Conservation (phyloP, 345 rosid species). For the Dipteronia sinensis region DNA sequence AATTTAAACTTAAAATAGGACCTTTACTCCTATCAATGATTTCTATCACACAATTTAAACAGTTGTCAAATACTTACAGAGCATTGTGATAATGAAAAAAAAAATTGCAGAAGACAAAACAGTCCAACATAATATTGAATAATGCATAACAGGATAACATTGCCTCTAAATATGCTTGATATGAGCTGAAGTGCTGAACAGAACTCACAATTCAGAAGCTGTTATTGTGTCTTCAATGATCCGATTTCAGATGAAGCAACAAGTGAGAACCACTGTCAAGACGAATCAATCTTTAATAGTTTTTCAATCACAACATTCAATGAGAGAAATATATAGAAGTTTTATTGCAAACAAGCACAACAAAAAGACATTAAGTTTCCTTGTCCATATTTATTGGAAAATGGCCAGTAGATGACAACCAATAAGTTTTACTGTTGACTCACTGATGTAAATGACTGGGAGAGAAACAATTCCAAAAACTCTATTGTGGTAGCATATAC, state of each 20-base stretch:
- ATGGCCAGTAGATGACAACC: slow-evolving; percentile 10
- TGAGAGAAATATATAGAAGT: neutral
- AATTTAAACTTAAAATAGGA: no score
- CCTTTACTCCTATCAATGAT: no score
- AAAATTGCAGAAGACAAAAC: no score
- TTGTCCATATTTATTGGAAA: slow-evolving; percentile 22
- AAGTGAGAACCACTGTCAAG: neutral
- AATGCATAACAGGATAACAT: neutral
- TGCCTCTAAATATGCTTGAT: neutral
- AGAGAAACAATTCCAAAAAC: slow-evolving; percentile 12
- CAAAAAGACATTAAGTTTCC: neutral
- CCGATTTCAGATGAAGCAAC: no score
- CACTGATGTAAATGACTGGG: slow-evolving; percentile 13
- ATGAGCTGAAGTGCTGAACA: neutral
- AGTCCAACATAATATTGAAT: no score
- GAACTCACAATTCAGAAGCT: neutral
- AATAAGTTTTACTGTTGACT: slow-evolving; percentile 1
- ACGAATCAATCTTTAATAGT: neutral
- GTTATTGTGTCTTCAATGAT: neutral
- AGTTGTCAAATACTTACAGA: no score
- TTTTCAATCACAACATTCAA: neutral
- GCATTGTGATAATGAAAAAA: no score
- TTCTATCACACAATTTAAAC: no score
- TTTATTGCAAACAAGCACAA: slow-evolving; percentile 16
- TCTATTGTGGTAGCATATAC: slow-evolving; percentile 3